Base-by-base conservation (phyloP, 2,329 filamentous ascomycete species). In the Gaeumannomyces tritici region DNA sequence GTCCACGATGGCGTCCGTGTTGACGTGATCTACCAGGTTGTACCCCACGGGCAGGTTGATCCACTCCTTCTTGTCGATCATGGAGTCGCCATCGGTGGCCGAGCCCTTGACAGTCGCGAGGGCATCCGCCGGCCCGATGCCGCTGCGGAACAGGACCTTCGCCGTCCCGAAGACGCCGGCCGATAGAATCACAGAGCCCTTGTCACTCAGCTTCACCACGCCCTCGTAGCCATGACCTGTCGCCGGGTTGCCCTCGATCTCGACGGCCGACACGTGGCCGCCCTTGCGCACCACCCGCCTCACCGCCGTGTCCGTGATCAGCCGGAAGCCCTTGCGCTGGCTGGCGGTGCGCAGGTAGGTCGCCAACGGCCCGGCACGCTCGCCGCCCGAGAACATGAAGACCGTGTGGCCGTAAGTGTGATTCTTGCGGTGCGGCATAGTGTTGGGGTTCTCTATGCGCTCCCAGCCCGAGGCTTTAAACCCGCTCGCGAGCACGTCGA, bases 131-230 rank as follows among this genome's bases (percentile, higher is more conserved):
- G 86, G 86, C 5, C 88, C 89, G 65, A 89, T 90, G 66, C 88
- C 78, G 59, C 84, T 87, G 68, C 87, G 80, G 73, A 89, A 79
- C 2, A 91, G 79, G 59, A 91, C 76, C 73, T 89, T 89, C 18
- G 87, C 79, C 2, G 86, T 86, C n/a, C 86, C 86, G 65, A 91
- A 89, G 1, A 87, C 77, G 59, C 89, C 89, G 1, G 86, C 83
- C 24, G 88, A 83, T 35, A 90, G 75, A 66, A 91, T 82, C 57
- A 91, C 87, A 60, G 86, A 82, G 15, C 88, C 88, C 21, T 80
- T 83, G 54, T 74, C 72, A 27, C 85, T 85, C 62, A 90, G 73
- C 8, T 84, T 85, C 66, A 90, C 78, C 13, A 80, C 81, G 8
- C 87, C 85, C 47, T 76, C 77, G 66, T 82, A 81, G 13, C 86